phyloP scores from a whole-genome alignment of 768 basidiomycete species.

The Boletus barrowsii region DNA sequence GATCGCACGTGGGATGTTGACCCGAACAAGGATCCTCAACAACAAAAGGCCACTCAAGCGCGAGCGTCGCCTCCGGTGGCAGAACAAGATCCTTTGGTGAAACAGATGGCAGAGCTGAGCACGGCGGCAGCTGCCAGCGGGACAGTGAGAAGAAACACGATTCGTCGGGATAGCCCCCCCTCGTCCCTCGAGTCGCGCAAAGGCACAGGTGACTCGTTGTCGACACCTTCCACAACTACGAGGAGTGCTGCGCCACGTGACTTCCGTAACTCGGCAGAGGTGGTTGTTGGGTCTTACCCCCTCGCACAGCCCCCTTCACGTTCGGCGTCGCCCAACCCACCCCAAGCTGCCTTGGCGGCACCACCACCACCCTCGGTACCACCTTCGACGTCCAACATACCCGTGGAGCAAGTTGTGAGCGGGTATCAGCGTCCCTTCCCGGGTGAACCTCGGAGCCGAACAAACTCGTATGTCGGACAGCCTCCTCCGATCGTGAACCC shows the following conservation, averaged over 20 bases:
- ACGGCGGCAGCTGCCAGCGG: conserved; percentile 26
- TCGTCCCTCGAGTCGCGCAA: conserved; percentile 25
- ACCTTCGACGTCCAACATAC: conserved; percentile 45
- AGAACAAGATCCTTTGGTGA: conserved; percentile 59
- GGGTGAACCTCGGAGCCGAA: conserved; percentile 67
- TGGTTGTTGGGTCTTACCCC: conserved; percentile 78
- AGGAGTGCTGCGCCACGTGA: conserved; percentile 39
- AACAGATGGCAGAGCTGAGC: conserved; percentile 57
- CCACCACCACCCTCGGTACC: conserved; percentile 42
- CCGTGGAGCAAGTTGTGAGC: conserved; percentile 68
- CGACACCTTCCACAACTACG: conserved; percentile 25
- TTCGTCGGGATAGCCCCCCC: conserved; percentile 24
- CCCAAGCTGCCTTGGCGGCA: conserved; percentile 74
- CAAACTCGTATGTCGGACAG: conserved; percentile 43
- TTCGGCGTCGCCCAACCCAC: conserved; percentile 69
- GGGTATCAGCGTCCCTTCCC: conserved; percentile 86
- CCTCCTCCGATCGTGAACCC: conserved; percentile 28
- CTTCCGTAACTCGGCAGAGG: conserved; percentile 72
- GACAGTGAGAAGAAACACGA: conserved; percentile 17
- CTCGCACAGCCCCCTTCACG: conserved; percentile 50
- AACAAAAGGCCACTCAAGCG: conserved; percentile 19
- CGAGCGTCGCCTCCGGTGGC: conserved; percentile 34
- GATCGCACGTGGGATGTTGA: conserved; percentile 66
- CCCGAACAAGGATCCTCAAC: conserved; percentile 62
- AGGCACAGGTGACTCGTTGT: conserved; percentile 23